Conservation (phyloP, 1,139 yeast species). For the Sugiyamaella castrensis region DNA sequence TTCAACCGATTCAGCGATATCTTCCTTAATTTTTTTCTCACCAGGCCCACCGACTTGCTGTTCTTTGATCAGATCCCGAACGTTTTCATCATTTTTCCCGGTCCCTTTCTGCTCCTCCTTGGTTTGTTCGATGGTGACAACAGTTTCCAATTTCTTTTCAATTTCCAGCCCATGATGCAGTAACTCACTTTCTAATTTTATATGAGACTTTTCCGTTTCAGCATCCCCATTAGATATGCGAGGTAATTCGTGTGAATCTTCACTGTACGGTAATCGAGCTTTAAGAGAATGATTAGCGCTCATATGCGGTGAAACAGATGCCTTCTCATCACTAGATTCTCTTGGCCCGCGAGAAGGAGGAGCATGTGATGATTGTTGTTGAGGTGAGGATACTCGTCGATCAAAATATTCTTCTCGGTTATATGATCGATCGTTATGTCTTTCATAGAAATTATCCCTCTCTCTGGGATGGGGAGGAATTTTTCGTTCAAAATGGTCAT, state of each 20-base stretch:
- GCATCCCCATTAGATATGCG: too few species aligned
- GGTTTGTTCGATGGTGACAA: too few species aligned
- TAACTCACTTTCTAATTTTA: too few species aligned
- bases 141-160: too few species aligned
- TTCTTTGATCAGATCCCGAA: too few species aligned
- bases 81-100: too few species aligned
- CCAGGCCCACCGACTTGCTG: too few species aligned
- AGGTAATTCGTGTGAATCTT: background rate
- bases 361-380: background rate
- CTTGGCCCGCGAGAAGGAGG: constrained; percentile 10
- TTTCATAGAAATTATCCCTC: constrained; percentile 7
- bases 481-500: constrained; percentile 8
- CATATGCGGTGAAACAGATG: background rate
- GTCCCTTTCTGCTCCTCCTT: too few species aligned
- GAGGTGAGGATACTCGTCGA: constrained; percentile 1
- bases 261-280: constrained; percentile 6
- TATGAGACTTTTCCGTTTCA: too few species aligned
- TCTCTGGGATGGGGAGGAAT: constrained; percentile 7
- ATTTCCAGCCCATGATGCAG: too few species aligned
- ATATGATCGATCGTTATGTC: constrained; percentile 12
- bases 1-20: too few species aligned
- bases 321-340: constrained; percentile 15
- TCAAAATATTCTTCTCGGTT: constrained; percentile 15
- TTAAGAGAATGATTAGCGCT: background rate
- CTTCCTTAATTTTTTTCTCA: too few species aligned